phyloP scores from a whole-genome alignment of 1,284 basidiomycete species.

The Dichomitus squalens region DNA sequence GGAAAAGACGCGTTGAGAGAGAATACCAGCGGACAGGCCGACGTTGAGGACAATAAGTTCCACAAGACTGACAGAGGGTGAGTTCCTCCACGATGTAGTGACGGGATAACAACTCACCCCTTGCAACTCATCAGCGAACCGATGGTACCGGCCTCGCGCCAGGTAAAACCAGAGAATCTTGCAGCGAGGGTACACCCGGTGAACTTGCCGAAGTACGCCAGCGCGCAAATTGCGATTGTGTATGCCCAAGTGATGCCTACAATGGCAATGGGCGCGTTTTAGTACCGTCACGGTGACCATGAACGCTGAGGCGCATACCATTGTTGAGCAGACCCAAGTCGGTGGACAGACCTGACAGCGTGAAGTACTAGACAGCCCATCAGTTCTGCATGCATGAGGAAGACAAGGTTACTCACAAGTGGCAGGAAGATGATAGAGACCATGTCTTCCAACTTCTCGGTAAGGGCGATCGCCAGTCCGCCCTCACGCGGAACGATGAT shows the following conservation, averaged over 20 bases:
- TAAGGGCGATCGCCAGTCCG: slow-evolving; percentile 61
- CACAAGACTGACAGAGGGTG: slow-evolving; percentile 37
- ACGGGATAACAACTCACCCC: slow-evolving; percentile 44
- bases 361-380: slow-evolving; percentile 49
- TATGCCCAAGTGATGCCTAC: slow-evolving; percentile 64
- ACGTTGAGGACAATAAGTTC: slow-evolving; percentile 76
- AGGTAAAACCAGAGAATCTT: slow-evolving; percentile 51
- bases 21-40: slow-evolving; percentile 68
- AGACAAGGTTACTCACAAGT: slow-evolving; percentile 41
- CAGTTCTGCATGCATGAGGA: not conserved
- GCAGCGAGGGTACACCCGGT: slow-evolving; percentile 57
- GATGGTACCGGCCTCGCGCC: slow-evolving; percentile 65
- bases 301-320: slow-evolving; percentile 26
- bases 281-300: too few relatives aligned
- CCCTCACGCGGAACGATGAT: slow-evolving; percentile 67
- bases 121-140: slow-evolving; percentile 78
- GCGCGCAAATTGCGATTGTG: slow-evolving; percentile 48
- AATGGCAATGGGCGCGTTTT: not conserved
- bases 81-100: not conserved
- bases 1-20: slow-evolving; percentile 68
- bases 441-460: slow-evolving; percentile 71
- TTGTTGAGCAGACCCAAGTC: slow-evolving; percentile 64
- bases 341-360: slow-evolving; percentile 67
- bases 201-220: slow-evolving; percentile 66
- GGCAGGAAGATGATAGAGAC: slow-evolving; percentile 64